Percentiles rank a stretch among this genome's conserved stretches.
Evolutionary conservation across 2,329 filamentous ascomycete species (phyloP).

Genomic region (Xylariales sp.): DNA sequence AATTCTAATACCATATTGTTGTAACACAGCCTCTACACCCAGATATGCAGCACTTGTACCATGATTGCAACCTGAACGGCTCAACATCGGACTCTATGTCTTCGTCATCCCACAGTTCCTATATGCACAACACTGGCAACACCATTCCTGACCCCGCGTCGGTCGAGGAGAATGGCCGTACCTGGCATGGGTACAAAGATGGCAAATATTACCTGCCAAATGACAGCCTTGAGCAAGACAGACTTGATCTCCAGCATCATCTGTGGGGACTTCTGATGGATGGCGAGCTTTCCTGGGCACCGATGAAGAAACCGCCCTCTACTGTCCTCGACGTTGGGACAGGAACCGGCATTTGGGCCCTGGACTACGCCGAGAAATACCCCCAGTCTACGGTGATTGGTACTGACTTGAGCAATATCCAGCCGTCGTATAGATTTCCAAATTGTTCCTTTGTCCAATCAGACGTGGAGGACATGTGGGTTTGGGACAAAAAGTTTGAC

Average conservation of each 20-base stretch:
- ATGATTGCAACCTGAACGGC: too few relatives aligned
- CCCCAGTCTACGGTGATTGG: constrained; percentile 2
- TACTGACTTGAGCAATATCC: constrained; percentile 6
- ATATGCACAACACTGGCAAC: too few relatives aligned
- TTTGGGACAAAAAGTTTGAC: neutral
- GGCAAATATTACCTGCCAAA: constrained; percentile 7
- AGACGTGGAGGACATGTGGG: constrained; percentile 2
- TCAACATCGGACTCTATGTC: too few relatives aligned
- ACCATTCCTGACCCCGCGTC: constrained; percentile 2
- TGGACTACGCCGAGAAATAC: constrained; percentile 2
- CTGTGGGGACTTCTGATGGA: neutral
- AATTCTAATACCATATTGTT: too few relatives aligned
- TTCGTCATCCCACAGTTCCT: too few relatives aligned
- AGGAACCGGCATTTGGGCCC: constrained; percentile 5
- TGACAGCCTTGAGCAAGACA: constrained; percentile 1
- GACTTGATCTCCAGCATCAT: constrained; percentile 4
- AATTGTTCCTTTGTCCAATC: constrained; percentile 3
- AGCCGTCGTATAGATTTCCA: constrained; percentile 1
- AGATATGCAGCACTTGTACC: too few relatives aligned
- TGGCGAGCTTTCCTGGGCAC: constrained; percentile 1
- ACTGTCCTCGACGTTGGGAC: neutral
- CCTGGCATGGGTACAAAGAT: constrained; percentile 2
- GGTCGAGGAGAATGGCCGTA: neutral
- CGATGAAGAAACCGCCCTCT: neutral
- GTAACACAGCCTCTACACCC: too few relatives aligned